Percentiles rank a stretch among this genome's conserved stretches.
These are phyloP conservation scores for Suillus plorans DNA, from an alignment of 768 basidiomycete species.

Conservation along the genomic window DNA sequence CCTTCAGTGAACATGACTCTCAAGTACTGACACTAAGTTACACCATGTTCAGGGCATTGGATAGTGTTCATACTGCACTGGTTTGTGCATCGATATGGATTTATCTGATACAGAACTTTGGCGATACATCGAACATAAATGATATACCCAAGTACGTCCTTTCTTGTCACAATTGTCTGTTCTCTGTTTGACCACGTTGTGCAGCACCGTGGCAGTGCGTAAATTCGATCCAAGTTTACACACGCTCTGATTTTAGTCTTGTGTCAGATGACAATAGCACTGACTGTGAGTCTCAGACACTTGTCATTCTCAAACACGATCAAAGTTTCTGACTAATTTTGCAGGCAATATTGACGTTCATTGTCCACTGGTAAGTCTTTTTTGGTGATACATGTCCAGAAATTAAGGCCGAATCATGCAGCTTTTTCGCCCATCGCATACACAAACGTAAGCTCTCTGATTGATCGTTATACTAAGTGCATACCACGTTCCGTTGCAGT, in stretches of 20 bases:
- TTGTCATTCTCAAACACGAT: background rate
- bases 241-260: slow-evolving; percentile 1
- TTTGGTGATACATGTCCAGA: background rate
- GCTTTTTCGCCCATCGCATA: slow-evolving; percentile 43
- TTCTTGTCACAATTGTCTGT: background rate
- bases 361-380: slow-evolving; percentile 48
- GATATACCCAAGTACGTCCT: slow-evolving; percentile 43
- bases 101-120: slow-evolving; percentile 45
- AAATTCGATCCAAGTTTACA: background rate
- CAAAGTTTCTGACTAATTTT: slow-evolving; percentile 17
- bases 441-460: slow-evolving; percentile 34
- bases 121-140: slow-evolving; percentile 37
- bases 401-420: slow-evolving; percentile 10
- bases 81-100: slow-evolving; percentile 42
- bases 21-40: background rate
- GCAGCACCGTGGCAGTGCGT: slow-evolving; percentile 29
- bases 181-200: background rate
- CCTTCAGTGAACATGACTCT: background rate
- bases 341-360: slow-evolving; percentile 47
- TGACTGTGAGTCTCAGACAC: slow-evolving; percentile 26
- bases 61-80: slow-evolving; percentile 40
- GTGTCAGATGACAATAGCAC: slow-evolving; percentile 27
- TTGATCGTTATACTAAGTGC: background rate
- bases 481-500: slow-evolving; percentile 15
- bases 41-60: slow-evolving; percentile 27